Evolutionary conservation across 1,284 basidiomycete species (phyloP).

Genomic region (Trichosporon asahii): DNA sequence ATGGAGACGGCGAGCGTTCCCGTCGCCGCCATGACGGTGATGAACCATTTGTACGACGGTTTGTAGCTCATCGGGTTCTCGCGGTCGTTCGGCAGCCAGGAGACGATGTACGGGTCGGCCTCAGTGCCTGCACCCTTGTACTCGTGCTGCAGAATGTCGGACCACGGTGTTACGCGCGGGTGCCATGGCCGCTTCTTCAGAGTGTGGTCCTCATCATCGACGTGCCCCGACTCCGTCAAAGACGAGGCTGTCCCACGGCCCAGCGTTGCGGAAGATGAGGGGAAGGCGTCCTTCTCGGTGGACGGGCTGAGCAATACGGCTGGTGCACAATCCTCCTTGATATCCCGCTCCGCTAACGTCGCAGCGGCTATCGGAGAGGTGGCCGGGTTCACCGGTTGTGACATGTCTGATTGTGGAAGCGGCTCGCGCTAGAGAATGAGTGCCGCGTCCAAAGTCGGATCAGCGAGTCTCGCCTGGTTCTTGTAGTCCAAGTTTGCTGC

Average conservation of each 20-base stretch:
- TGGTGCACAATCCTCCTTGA: background rate
- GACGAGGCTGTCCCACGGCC: background rate
- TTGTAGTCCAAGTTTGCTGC: background rate
- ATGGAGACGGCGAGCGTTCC: slow-evolving; percentile 30
- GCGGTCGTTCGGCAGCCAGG: slow-evolving; percentile 31
- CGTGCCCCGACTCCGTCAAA: background rate
- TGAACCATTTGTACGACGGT: slow-evolving; percentile 35
- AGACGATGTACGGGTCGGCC: slow-evolving; percentile 49
- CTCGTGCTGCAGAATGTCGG: background rate
- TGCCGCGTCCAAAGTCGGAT: background rate
- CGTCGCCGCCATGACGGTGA: slow-evolving; percentile 27
- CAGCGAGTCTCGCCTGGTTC: background rate
- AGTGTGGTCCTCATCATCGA: slow-evolving; percentile 1
- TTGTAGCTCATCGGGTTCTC: slow-evolving; percentile 38
- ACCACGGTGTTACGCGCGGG: slow-evolving; percentile 14
- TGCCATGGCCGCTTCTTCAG: slow-evolving; percentile 17
- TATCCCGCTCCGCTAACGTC: background rate
- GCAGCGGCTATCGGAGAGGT: background rate
- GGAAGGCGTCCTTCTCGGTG: background rate
- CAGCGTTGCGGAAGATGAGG: background rate
- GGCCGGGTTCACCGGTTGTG: background rate
- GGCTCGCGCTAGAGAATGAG: background rate
- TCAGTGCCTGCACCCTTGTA: slow-evolving; percentile 40
- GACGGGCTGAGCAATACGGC: background rate
- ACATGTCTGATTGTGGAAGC: background rate